phyloP scores from a whole-genome alignment of 2,329 filamentous ascomycete genomes.

The Polytolypa hystricis region DNA sequence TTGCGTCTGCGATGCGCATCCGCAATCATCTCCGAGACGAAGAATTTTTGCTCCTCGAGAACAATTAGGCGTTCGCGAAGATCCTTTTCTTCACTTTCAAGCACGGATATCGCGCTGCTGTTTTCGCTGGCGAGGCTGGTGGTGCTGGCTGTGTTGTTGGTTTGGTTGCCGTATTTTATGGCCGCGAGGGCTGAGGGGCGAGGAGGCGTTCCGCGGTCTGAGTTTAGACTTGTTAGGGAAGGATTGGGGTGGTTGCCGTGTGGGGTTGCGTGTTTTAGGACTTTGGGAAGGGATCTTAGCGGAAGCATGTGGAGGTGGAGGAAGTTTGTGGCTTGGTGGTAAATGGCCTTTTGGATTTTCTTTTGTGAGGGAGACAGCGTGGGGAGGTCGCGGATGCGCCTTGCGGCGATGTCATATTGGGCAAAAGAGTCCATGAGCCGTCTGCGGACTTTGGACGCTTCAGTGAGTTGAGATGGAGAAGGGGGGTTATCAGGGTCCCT shows the following conservation, averaged over 20 bases:
- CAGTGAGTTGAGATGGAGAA: slow-evolving; percentile 60
- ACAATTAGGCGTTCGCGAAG: slow-evolving; percentile 70
- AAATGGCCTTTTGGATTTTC: slow-evolving; percentile 68
- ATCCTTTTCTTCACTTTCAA: slow-evolving; percentile 76
- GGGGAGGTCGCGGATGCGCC: slow-evolving; percentile 67
- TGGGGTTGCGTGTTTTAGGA: slow-evolving; percentile 52
- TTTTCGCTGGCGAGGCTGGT: slow-evolving; percentile 44
- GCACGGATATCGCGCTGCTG: slow-evolving; percentile 48
- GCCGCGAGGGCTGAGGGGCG: slow-evolving; percentile 41
- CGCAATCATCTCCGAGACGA: slow-evolving; percentile 76
- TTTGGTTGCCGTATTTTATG: slow-evolving; percentile 47
- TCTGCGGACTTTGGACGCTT: slow-evolving; percentile 82
- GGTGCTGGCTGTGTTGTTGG: slow-evolving; percentile 35
- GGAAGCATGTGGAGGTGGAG: slow-evolving; percentile 86
- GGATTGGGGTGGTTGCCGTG: slow-evolving; percentile 30
- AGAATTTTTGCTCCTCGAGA: slow-evolving; percentile 81
- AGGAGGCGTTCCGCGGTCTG: slow-evolving; percentile 19
- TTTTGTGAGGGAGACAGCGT: slow-evolving; percentile 61
- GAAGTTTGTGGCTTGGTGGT: slow-evolving; percentile 71
- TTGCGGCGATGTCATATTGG: slow-evolving; percentile 74
- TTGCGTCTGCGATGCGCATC: slow-evolving; percentile 63
- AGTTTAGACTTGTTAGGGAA: slow-evolving; percentile 16
- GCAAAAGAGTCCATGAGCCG: slow-evolving; percentile 78
- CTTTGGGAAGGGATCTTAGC: slow-evolving; percentile 60
- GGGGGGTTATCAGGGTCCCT: slow-evolving; percentile 55